Evolutionary conservation across 1,139 yeast species (phyloP).

Genomic region (Hanseniaspora uvarum): DNA sequence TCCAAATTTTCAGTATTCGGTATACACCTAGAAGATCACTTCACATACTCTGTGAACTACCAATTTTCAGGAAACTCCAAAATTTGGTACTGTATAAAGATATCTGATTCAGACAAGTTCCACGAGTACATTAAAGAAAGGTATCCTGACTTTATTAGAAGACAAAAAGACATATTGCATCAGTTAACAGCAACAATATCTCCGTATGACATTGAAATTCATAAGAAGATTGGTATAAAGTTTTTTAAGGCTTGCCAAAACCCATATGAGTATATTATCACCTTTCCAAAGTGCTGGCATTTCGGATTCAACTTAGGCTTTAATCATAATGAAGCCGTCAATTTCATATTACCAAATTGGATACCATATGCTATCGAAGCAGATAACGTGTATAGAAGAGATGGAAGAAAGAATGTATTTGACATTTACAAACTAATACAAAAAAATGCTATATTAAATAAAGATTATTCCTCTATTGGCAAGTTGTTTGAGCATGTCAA

Average conservation of each 20-base stretch:
- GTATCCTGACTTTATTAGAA: constrained; percentile 71
- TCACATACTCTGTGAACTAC: constrained; percentile 21
- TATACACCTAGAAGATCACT: constrained; percentile 50
- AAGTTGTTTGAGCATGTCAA: constrained; percentile 2
- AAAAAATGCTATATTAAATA: constrained; percentile 19
- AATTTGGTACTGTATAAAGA: constrained; percentile 51
- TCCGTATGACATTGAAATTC: constrained; percentile 46
- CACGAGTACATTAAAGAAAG: constrained; percentile 44
- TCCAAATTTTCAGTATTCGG: constrained; percentile 69
- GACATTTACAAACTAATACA: constrained; percentile 33
- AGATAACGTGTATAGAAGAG: constrained; percentile 42
- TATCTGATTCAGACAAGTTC: constrained; percentile 42
- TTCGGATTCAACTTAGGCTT: constrained; percentile 73
- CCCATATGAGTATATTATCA: constrained; percentile 67
- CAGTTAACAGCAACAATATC: constrained; percentile 66
- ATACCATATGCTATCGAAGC: constrained; percentile 52
- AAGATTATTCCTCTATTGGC: constrained; percentile 11
- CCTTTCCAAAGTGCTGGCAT: constrained; percentile 70
- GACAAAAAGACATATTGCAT: constrained; percentile 81
- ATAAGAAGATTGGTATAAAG: constrained; percentile 54
- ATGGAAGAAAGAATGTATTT: constrained; percentile 32
- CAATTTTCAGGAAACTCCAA: constrained; percentile 77
- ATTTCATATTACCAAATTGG: constrained; percentile 65
- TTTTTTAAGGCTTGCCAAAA: constrained; percentile 72
- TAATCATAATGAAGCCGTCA: constrained; percentile 72